phyloP scores from a whole-genome alignment of 768 basidiomycete genomes.

The Sutorius australiensis region DNA sequence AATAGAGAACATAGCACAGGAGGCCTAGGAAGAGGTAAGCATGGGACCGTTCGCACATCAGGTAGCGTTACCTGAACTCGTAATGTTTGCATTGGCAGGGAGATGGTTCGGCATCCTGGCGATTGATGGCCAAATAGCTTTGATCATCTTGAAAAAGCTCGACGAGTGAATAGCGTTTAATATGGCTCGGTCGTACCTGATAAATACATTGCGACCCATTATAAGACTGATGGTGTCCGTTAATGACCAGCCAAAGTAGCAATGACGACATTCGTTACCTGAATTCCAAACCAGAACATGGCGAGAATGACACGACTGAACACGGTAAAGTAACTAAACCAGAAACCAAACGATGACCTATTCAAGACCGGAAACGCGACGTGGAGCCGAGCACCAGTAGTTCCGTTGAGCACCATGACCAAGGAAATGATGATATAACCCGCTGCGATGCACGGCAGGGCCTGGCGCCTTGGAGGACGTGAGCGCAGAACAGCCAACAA shows the following conservation, averaged over 20 bases:
- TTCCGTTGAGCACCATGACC: conserved; percentile 75
- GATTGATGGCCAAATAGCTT: conserved; percentile 78
- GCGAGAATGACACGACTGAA: conserved; percentile 70
- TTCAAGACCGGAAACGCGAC: conserved; percentile 76
- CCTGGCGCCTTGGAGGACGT: conserved; percentile 49
- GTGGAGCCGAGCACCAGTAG: conserved; percentile 72
- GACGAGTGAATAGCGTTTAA: neutral
- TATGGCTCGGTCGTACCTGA: conserved; percentile 35
- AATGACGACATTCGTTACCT: conserved; percentile 37
- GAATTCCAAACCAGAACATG: conserved; percentile 81
- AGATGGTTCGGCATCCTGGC: conserved; percentile 63
- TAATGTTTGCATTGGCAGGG: conserved; percentile 54
- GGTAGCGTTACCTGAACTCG: conserved; percentile 46
- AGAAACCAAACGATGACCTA: conserved; percentile 84
- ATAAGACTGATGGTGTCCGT: conserved; percentile 36
- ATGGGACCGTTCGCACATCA: neutral
- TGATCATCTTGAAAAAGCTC: conserved; percentile 49
- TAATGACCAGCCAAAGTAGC: neutral
- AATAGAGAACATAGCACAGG: conserved; percentile 73
- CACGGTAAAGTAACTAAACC: conserved; percentile 84
- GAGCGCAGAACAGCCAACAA: neutral
- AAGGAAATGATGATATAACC: conserved; percentile 70
- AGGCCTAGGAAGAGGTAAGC: conserved; percentile 41
- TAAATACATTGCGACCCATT: conserved; percentile 72
- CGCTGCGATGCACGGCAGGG: conserved; percentile 63